phyloP scores from a whole-genome alignment of 495 filamentous ascomycete species.

The Mytilinidion resinicola region DNA sequence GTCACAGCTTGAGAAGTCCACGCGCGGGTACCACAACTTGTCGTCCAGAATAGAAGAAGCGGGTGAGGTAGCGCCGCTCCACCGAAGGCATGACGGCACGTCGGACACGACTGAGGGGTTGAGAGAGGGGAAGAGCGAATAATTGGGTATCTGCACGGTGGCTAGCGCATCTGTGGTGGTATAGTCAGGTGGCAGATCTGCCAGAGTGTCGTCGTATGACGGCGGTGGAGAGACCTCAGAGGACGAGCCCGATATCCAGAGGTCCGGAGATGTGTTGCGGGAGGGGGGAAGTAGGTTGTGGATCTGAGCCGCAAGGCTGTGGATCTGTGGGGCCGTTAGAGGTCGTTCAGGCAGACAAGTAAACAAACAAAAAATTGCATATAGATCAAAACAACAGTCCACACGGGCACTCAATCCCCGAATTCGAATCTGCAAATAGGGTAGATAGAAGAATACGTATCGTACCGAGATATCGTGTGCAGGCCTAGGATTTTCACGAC shows the following conservation, averaged over 20 bases:
- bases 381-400: too few relatives aligned
- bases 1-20: constrained; percentile 23
- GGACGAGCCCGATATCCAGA: constrained; percentile 8
- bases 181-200: constrained; percentile 34
- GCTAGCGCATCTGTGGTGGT: constrained; percentile 31
- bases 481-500: not conserved
- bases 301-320: constrained; percentile 18
- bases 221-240: constrained; percentile 20
- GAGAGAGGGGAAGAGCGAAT: constrained; percentile 21
- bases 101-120: constrained; percentile 18
- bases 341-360: not conserved
- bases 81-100: constrained; percentile 23
- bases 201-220: constrained; percentile 30
- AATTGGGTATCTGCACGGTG: constrained; percentile 19
- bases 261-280: constrained; percentile 13
- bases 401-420: too few relatives aligned
- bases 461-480: constrained; percentile 1
- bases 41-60: constrained; percentile 23
- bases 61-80: constrained; percentile 21
- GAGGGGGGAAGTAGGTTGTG: constrained; percentile 14
- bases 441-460: not conserved
- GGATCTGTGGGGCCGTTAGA: constrained; percentile 21
- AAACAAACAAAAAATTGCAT: not conserved
- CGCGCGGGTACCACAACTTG: constrained; percentile 17
- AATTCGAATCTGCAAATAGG: too few relatives aligned